phyloP scores from a whole-genome alignment of 2,329 filamentous ascomycete species.

The Claviceps capensis region DNA sequence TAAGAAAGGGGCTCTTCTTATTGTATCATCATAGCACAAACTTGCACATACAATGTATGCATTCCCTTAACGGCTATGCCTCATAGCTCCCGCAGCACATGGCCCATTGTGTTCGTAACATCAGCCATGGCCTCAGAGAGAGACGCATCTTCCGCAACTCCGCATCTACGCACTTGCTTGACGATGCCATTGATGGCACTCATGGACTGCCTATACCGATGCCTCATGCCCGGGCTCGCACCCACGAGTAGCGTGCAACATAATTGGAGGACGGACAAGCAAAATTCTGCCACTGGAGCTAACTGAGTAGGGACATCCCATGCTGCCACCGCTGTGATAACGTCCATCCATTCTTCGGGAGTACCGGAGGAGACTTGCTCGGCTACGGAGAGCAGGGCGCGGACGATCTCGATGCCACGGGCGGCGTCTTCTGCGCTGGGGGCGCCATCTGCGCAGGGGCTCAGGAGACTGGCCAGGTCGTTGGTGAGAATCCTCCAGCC shows the following conservation, averaged over 20 bases:
- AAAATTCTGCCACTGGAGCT: slow-evolving; percentile 29
- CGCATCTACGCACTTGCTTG: slow-evolving; percentile 22
- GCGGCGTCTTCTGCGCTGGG: slow-evolving; percentile 1
- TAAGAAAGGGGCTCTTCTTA: no score
- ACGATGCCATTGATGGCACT: slow-evolving; percentile 35
- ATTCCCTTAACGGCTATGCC: not conserved
- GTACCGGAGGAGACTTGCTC: slow-evolving; percentile 31
- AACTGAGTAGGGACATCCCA: slow-evolving; percentile 20
- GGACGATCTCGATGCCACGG: slow-evolving; percentile 41
- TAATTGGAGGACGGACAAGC: slow-evolving; percentile 41
- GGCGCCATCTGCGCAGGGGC: slow-evolving; percentile 9
- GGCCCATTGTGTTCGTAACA: slow-evolving; percentile 20
- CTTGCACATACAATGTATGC: no score
- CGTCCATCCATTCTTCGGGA: slow-evolving; percentile 42
- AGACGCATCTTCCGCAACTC: slow-evolving; percentile 13
- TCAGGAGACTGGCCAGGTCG: slow-evolving; percentile 34
- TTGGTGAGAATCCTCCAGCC: slow-evolving; percentile 40
- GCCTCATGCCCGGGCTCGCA: slow-evolving; percentile 31
- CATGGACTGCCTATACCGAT: slow-evolving; percentile 37
- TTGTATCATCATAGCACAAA: no score
- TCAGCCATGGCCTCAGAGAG: slow-evolving; percentile 33
- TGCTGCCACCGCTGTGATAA: slow-evolving; percentile 37
- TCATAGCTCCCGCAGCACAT: not conserved
- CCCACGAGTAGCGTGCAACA: slow-evolving; percentile 36
- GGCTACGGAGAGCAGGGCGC: slow-evolving; percentile 37